Evolutionary conservation across 225 moss, liverwort and hornwort genomes (phyloP), one percentile per base, ranked within the genome.

Genomic region (Bryoerythrophyllum caledonicum): DNA sequence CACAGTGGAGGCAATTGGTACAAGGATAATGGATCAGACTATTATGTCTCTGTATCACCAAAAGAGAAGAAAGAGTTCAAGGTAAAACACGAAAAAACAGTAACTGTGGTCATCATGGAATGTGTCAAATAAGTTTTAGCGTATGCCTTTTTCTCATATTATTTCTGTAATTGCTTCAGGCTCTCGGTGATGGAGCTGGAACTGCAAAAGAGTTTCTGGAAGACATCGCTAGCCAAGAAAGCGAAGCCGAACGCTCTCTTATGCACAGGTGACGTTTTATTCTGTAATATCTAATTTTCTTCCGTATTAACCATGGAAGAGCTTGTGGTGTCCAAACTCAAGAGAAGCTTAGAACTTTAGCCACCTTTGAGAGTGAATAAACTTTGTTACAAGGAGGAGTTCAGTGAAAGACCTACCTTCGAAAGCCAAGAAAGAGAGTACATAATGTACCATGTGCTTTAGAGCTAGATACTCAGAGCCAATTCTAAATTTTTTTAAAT

Each of bases 1-100:
- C 88, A 83, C 37, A 89, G 84, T 30, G 95, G 91, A 67, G 91
- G 88, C 7, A 86, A 90, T 24, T 93, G 95, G 95, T 93, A 91
- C 81, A 95, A 93, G 78, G 92, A 95, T 79, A 92, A 93, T 66
- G 95, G 91, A 55, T 83, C 86, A 48, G 92, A 95, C 66, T 95
- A 84, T 67, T 95, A 92, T 84, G 84, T 93, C 13, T 65, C 84
- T 40, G 77, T 90, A 10, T 81, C 83, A 70, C 70, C 88, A 32
- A 76, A 55, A 14, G 87, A 92, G 15, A 72, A 77, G 67, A 85
- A 82, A 63, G 81, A 70, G 57, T 44, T 80, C 41, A 92, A 91
- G 92, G 93, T 94, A 78, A 1, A n/a, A 15, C 24, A 23, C 7
- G 2, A 68, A 10, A 7, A 51, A 58, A 11, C 57, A 26, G 57